These are phyloP conservation scores for Boletales sp. DNA, from an alignment of 768 basidiomycete species.

Conservation along the genomic window DNA sequence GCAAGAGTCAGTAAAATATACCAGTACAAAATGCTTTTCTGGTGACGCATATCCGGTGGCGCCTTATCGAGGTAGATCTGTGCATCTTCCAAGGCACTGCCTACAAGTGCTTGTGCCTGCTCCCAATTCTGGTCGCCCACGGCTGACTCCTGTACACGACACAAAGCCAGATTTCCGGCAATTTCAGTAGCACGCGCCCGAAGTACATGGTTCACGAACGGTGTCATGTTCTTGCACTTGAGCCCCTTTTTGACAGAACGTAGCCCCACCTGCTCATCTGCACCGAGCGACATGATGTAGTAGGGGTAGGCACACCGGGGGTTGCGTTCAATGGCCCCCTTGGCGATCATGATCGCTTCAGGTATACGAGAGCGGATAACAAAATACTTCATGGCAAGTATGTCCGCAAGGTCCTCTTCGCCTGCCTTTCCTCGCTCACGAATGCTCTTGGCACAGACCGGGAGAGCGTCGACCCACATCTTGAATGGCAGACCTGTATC, in stretches of 20 bases:
- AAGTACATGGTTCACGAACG: constrained; percentile 55
- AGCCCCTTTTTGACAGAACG: constrained; percentile 62
- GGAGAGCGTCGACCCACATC: constrained; percentile 54
- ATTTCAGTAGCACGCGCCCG: constrained; percentile 59
- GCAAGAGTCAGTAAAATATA: constrained; percentile 50
- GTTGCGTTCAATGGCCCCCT: constrained; percentile 45
- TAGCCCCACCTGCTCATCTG: constrained; percentile 46
- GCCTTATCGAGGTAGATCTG: constrained; percentile 51
- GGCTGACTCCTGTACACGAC: constrained; percentile 39
- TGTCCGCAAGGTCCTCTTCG: constrained; percentile 48
- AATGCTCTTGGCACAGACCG: constrained; percentile 52
- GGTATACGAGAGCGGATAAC: constrained; percentile 46
- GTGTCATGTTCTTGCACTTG: constrained; percentile 50
- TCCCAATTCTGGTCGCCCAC: constrained; percentile 44
- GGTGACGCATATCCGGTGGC: constrained; percentile 58
- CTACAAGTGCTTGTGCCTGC: constrained; percentile 59
- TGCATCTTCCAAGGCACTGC: constrained; percentile 56
- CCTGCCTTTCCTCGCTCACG: constrained; percentile 37
- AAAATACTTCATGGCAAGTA: constrained; percentile 58
- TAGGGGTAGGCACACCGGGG: constrained; percentile 58
- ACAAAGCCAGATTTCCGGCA: constrained; percentile 52
- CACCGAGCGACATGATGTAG: constrained; percentile 53
- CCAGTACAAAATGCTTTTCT: constrained; percentile 58
- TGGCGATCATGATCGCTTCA: constrained; percentile 45
- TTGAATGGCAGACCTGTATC: constrained; percentile 56